Percentiles rank a stretch among this genome's conserved stretches.
phyloP scores from a whole-genome alignment of 2,329 filamentous ascomycete genomes.

The Penicillium brevicompactum region DNA sequence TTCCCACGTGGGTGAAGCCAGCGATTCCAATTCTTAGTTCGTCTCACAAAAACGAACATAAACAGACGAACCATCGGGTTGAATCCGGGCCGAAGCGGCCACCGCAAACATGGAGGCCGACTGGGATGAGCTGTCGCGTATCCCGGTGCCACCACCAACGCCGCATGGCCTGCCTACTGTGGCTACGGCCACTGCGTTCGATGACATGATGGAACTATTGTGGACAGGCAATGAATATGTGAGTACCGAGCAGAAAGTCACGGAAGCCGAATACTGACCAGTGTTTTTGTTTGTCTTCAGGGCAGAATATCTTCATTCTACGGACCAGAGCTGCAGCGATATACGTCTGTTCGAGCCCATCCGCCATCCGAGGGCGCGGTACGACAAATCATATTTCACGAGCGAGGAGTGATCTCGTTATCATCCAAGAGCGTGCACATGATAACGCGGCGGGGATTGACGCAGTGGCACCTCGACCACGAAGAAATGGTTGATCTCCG shows the following conservation, averaged over 20 bases:
- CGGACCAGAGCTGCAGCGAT: conserved; percentile 79
- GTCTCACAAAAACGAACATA: background rate
- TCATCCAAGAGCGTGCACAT: conserved; percentile 85
- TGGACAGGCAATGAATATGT: conserved; percentile 94
- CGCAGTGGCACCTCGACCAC: conserved; percentile 85
- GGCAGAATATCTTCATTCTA: conserved; percentile 89
- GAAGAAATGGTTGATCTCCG: conserved; percentile 80
- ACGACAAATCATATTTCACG: conserved; percentile 86
- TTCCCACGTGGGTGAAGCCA: conserved; percentile 35
- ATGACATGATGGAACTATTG: conserved; percentile 82
- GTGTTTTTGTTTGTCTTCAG: conserved; percentile 48
- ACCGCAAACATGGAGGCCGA: conserved; percentile 48
- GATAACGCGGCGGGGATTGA: conserved; percentile 76
- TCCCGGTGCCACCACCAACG: conserved; percentile 76
- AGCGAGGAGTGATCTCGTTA: conserved; percentile 85
- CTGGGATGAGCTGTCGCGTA: conserved; percentile 71
- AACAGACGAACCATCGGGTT: background rate
- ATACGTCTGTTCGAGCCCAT: conserved; percentile 88
- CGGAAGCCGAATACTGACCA: conserved; percentile 14
- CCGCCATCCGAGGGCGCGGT: conserved; percentile 72
- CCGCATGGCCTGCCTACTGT: conserved; percentile 69
- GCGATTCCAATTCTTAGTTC: conserved; percentile 1
- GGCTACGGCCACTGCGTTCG: conserved; percentile 82
- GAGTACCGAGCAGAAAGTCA: conserved; percentile 38
- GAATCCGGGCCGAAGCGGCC: conserved; percentile 17